Evolutionary conservation across 2,329 filamentous ascomycete genomes (phyloP), one percentile per base, ranked within the genome.

Genomic region (Penicillium sp.): DNA sequence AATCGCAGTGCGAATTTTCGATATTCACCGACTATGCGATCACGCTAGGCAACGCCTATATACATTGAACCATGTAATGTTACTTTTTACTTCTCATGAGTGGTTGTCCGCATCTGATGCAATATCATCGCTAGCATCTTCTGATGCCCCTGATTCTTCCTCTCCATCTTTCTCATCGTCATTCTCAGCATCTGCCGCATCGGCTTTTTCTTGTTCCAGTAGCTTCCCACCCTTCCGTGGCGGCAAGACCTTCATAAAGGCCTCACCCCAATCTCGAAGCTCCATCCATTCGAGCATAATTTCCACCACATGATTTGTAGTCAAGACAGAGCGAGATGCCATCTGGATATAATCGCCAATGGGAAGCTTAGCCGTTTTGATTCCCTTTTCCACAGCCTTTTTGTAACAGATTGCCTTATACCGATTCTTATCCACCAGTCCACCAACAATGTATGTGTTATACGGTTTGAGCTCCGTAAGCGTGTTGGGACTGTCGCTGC

Each of bases 301-400:
- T 66, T 96, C 90, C 31, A 92, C 78, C 1, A 98, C 92, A 57
- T 98, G 92, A 59, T 96, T 98, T 6, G 90, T 95, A 3, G 90
- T 82, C 40, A 98, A 69, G 3, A 98, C 85, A 52, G 83, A 79
- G 20, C 92, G 79, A 53, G 84, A 89, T 39, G 82, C 76, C 85
- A 98, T 93, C 47, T 87, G 76, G 72, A 98, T 82, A 62, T 86
- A 96, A 46, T 96, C 82, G n/a, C 88, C 87, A 54, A 98, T 96
- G 0, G 92, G 92, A 38, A 98, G 65, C 60, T 87, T 89, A 2
- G 90, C 92, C 0, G 92, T 96, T 47, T 83, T 82, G 52, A 98
- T 79, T 0, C 85, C 85, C 45, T 74, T 74, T 37, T 82, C 78
- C 36, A 76, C 72, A 0, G 92, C 92, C 11, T 84, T 75, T 53